Base-by-base conservation (phyloP, 768 basidiomycete species). In the Leccinum longicurvipes region DNA sequence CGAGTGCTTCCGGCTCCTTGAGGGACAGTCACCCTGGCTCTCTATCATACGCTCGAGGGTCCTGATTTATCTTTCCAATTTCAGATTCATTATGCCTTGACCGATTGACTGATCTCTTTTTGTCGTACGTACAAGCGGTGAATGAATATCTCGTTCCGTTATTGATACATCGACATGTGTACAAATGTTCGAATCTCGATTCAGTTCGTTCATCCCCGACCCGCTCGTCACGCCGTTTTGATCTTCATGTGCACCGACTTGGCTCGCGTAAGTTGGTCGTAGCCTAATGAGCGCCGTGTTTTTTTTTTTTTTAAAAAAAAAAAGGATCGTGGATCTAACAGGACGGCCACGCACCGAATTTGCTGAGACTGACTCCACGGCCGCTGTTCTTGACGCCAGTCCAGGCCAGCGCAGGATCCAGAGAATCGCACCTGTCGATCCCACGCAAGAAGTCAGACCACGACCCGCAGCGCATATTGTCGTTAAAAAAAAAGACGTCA, bases 361-460 rank as follows among this genome's bases (percentile, higher is more conserved):
- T 86, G 68, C 91, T 93, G 62, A 98, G 74, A 64, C 91, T 94
- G 57, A 98, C 77, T 1, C 96, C 97, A 27, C 94, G 77, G 24
- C 97, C 97, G 53, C 89, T 93, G 64, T 97, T 76, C 77, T 98
- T 98, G 47, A 92, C 87, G 2, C 96, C 97, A 3, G 87, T 91
- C 97, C 97, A 99, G 0, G 91, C 82, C 2, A 98, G 76, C 5
- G 94, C 93, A 2, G 97, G 96, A 66, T 99, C 97, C 23, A 97
- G 79, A 65, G 78, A 87, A 72, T 99, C 96, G 63, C 90, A 91
- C 42, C 89, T 89, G 59, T 46, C 24, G 19, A n/a, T 48, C 8
- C 17, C 11, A 21, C 14, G 3, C 7, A 10, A n/a, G 17, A 1
- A 42, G 36, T 57, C 14, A 55, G 56, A 50, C 39, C 1, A 15